phyloP scores from a whole-genome alignment of 768 basidiomycete species.

The Phlebiopsis gigantea region DNA sequence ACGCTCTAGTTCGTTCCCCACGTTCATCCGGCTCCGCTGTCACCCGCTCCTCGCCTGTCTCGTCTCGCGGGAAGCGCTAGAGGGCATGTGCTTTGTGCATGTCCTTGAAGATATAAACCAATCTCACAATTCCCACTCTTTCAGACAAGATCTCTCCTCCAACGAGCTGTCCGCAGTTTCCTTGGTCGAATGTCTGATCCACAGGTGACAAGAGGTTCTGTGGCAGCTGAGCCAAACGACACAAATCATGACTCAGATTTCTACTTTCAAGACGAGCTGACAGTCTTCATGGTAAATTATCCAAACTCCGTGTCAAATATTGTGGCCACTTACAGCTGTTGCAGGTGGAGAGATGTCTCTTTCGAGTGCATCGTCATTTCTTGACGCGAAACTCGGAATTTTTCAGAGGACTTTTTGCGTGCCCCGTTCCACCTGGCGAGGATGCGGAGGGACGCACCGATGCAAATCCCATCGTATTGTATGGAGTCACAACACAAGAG shows the following conservation, averaged over 20 bases:
- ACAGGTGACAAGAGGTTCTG: not conserved
- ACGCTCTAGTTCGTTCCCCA: not conserved
- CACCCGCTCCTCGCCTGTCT: not conserved
- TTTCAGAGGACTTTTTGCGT: constrained; percentile 34
- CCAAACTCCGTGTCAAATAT: not conserved
- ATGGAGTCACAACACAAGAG: constrained; percentile 28
- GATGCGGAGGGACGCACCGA: constrained; percentile 28
- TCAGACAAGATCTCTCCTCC: not conserved
- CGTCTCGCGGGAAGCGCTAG: not conserved
- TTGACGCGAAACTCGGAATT: constrained; percentile 33
- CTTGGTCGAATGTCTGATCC: not conserved
- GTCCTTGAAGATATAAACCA: not conserved
- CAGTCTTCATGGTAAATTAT: constrained; percentile 17
- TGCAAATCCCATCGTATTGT: constrained; percentile 28
- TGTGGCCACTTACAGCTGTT: not conserved
- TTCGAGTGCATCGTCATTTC: constrained; percentile 37
- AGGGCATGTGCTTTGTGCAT: not conserved
- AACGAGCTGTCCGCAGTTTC: not conserved
- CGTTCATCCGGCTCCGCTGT: no score
- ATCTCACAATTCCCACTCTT: not conserved
- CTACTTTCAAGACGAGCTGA: constrained; percentile 17
- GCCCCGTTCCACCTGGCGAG: constrained; percentile 19
- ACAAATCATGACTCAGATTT: constrained; percentile 13
- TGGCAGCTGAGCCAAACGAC: not conserved
- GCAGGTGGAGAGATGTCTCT: constrained; percentile 33